Evolutionary conservation across 257 asterid species (phyloP).

Genomic region (Henckelia pumila): DNA sequence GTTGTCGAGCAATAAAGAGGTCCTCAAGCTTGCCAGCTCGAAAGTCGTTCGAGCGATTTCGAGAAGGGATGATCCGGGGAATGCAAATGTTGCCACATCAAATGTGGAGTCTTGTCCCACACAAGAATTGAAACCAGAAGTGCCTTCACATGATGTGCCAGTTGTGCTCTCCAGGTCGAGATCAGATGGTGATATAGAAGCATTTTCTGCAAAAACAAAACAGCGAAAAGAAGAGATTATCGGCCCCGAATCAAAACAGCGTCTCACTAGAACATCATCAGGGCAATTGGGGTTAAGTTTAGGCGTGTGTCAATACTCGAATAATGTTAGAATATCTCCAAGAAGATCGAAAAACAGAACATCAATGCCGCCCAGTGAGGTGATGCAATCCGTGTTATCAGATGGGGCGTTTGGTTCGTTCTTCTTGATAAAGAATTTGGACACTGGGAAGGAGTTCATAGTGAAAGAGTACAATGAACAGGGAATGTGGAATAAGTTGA

Average conservation of each 20-base stretch:
- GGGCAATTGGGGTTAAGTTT: constrained; percentile 30
- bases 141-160: constrained; percentile 29
- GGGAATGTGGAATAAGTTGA: constrained; percentile 84
- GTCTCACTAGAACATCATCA: constrained; percentile 69
- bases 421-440: constrained; percentile 86
- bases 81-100: constrained; percentile 16
- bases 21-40: constrained; percentile 51
- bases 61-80: constrained; percentile 21
- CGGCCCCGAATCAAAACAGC: constrained; percentile 67
- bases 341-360: constrained; percentile 26
- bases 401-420: constrained; percentile 47
- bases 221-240: constrained; percentile 72
- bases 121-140: constrained; percentile 28
- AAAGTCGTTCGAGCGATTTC: constrained; percentile 42
- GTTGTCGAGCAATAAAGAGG: constrained; percentile 63
- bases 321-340: constrained; percentile 34
- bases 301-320: constrained; percentile 39
- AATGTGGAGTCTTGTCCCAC: constrained; percentile 23
- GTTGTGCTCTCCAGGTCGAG: constrained; percentile 63
- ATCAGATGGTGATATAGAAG: constrained; percentile 77
- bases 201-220: constrained; percentile 46
- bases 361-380: constrained; percentile 27
- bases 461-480: constrained; percentile 74
- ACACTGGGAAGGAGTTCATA: constrained; percentile 78
- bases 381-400: constrained; percentile 23